Evolutionary conservation across 2,329 filamentous ascomycete species (phyloP), one percentile per base, ranked within the genome.

Genomic region (Didymella sp.): DNA sequence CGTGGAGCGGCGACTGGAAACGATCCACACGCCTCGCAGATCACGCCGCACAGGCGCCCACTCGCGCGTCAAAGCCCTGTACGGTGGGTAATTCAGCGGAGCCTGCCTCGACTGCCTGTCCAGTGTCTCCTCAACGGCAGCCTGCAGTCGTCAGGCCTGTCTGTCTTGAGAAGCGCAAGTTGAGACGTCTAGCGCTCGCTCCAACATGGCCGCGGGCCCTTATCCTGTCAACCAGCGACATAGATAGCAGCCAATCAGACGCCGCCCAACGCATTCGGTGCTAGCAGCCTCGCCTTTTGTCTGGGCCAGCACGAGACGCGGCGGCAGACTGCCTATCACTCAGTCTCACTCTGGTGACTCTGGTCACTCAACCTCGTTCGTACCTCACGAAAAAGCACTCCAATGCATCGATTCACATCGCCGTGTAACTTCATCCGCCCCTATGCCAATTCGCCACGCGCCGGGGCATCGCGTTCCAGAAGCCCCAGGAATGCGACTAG

Each of bases 401-500:
- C n/a, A n/a, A n/a, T n/a, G n/a, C 19, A 19, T 37, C 33, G 7
- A 33, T n/a, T n/a, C 33, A 37, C 4, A 19, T 37, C 33, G 7
- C 33, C 11, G n/a, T 4, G n/a, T 37, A 37, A 37, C 17, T 37
- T 11, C 33, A 19, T 15, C 17, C 31, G 31, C 15, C 28, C 35
- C 43, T 21, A 15, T 42, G 21, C 22, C 33, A 17, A 46, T 28
- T 42, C 53, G 46, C 53, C 53, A 46, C 33, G 41, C 47, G 13
- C 37, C 17, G 17, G 37, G 28, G 41, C 28, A 53, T 44, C 45
- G n/a, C 31, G 35, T 58, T 58, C 56, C 50, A 58, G 51, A 58
- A 58, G 40, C 11, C 35, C 47, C 19, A 33, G 11, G 9, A 43
- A 48, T 25, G 15, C 38, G 21, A 50, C 55, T 52, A 54, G 45